These are phyloP conservation scores for Apiotrichum mycotoxinovorans DNA, from an alignment of 1,284 basidiomycete species.

Conservation along the genomic window DNA sequence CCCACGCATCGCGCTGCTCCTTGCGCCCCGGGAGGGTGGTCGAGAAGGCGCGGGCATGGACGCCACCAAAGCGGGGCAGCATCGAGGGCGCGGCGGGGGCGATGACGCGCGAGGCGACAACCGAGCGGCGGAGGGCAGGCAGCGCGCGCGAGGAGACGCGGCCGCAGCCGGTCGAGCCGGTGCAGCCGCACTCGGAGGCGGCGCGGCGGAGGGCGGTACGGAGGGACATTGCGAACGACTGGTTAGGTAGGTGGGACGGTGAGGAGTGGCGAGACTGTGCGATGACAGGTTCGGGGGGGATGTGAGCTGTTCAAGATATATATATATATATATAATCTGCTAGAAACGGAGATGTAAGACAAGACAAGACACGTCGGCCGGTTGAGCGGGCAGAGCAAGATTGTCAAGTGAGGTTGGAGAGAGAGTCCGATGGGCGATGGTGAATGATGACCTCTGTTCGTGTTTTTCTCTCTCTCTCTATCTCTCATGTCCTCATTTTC, in stretches of 20 bases:
- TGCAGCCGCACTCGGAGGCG: slow-evolving; percentile 3
- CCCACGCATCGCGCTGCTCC: slow-evolving; percentile 29
- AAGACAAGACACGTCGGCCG: no score
- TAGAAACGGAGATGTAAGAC: no score
- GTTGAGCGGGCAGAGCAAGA: no score
- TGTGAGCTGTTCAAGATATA: not conserved
- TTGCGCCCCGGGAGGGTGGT: not conserved
- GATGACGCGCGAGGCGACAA: not conserved
- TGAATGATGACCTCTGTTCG: no score
- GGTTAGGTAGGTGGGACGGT: not conserved
- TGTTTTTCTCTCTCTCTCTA: no score
- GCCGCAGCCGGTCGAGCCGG: not conserved
- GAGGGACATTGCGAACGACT: slow-evolving; percentile 7
- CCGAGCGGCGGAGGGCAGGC: no score
- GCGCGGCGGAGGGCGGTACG: slow-evolving; percentile 10
- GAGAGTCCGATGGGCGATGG: no score
- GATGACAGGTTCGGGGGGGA: no score
- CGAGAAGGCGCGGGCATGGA: slow-evolving; percentile 4
- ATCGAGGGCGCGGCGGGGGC: not conserved
- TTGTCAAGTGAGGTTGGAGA: no score
- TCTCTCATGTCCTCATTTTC: no score
- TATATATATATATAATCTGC: no score
- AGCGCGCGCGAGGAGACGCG: not conserved
- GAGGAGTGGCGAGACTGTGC: no score
- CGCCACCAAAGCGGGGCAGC: not conserved